Evolutionary conservation across 768 basidiomycete genomes (phyloP).

Genomic region (Trichaptum fuscoviolaceum): DNA sequence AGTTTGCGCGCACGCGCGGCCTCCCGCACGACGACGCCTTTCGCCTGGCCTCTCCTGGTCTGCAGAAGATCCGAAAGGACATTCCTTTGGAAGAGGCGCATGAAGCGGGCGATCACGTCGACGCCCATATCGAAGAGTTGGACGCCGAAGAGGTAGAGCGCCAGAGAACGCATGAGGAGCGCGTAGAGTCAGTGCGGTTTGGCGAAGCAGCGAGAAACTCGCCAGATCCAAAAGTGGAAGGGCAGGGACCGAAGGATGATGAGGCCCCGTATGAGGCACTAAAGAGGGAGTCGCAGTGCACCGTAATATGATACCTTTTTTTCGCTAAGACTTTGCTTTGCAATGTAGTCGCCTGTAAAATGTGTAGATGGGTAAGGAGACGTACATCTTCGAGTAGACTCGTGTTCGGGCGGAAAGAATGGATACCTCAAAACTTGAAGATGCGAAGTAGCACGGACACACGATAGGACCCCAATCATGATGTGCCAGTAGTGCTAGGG

Average conservation of each 20-base stretch:
- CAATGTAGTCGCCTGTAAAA: no score
- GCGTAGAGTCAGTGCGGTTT: conserved; percentile 7
- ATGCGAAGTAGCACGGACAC: no score
- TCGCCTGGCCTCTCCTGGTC: conserved; percentile 11
- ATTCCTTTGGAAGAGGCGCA: conserved; percentile 8
- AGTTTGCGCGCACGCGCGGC: conserved; percentile 14
- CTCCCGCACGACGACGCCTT: conserved; percentile 15
- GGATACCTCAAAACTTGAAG: no score
- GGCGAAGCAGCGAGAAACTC: conserved; percentile 5
- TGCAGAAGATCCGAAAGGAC: conserved; percentile 12
- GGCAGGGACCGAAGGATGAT: conserved; percentile 7
- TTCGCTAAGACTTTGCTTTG: no score
- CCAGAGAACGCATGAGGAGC: conserved; percentile 9
- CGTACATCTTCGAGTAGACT: no score
- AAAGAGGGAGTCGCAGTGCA: conserved; percentile 12
- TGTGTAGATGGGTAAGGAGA: no score
- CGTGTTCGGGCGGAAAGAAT: no score
- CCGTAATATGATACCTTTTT: conserved; percentile 4
- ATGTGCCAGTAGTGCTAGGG: no score
- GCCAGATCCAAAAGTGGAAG: conserved; percentile 3
- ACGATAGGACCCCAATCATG: no score
- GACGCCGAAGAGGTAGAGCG: conserved; percentile 14
- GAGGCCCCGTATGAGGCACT: conserved; percentile 13
- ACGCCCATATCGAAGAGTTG: conserved; percentile 9
- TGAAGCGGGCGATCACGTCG: not conserved